A percentile compares a stretch with the other conserved stretches of the same genome.
phyloP scores from a whole-genome alignment of 768 basidiomycete genomes.

The Panaeolus cyanescens region DNA sequence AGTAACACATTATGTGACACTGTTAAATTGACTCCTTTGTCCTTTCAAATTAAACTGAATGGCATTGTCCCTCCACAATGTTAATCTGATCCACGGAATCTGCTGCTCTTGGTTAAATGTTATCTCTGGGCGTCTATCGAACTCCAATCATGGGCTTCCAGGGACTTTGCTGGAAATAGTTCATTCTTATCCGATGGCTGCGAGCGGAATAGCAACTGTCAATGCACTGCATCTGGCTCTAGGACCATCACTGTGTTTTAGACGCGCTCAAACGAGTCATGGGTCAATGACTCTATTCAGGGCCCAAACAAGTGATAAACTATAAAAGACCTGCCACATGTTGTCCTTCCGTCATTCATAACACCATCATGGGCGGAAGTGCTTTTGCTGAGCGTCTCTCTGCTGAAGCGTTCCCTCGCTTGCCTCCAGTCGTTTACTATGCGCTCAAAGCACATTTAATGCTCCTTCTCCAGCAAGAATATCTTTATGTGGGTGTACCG shows the following conservation, averaged over 20 bases:
- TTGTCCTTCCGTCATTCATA: neutral
- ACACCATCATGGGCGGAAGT: slow-evolving; percentile 62
- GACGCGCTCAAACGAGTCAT: slow-evolving; percentile 4
- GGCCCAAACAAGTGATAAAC: neutral
- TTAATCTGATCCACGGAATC: neutral
- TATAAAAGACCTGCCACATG: neutral
- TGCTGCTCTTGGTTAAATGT: neutral
- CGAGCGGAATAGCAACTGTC: neutral
- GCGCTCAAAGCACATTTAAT: slow-evolving; percentile 48
- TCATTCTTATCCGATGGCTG: neutral
- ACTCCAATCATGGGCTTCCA: neutral
- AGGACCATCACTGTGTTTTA: neutral
- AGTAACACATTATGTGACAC: neutral
- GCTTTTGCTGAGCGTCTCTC: slow-evolving; percentile 55
- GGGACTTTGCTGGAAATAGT: neutral
- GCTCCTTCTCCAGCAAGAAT: slow-evolving; percentile 45
- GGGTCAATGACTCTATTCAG: neutral
- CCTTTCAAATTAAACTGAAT: neutral
- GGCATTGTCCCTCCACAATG: neutral
- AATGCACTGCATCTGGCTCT: neutral
- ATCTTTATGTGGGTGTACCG: slow-evolving; percentile 54
- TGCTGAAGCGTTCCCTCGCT: slow-evolving; percentile 55
- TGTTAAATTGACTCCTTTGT: neutral
- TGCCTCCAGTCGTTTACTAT: slow-evolving; percentile 56
- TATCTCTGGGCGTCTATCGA: neutral